Evolutionary conservation across 768 basidiomycete species (phyloP).

Genomic region (Pleurotus giganteus): DNA sequence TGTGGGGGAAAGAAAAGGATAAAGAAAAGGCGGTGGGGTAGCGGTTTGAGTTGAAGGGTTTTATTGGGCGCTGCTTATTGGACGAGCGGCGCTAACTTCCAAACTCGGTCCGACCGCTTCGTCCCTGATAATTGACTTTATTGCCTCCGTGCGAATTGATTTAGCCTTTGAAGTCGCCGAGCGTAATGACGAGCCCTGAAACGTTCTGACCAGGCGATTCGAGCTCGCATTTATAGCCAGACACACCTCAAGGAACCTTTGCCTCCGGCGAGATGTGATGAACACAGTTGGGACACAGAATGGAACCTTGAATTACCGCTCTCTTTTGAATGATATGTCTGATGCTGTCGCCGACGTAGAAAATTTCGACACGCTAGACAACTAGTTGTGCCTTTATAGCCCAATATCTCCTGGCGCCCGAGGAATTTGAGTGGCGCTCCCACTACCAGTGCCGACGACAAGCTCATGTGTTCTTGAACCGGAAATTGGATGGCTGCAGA

Average conservation of each 20-base stretch:
- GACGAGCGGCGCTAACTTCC: slow-evolving; percentile 9
- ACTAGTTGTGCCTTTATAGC: not conserved
- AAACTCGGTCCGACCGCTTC: not conserved
- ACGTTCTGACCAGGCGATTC: no score
- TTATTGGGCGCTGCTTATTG: slow-evolving; percentile 2
- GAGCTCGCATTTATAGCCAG: no score
- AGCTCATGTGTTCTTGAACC: no score
- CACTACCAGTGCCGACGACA: not conserved
- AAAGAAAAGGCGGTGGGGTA: not conserved
- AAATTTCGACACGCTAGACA: not conserved
- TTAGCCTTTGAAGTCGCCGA: no score
- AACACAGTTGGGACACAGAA: not conserved
- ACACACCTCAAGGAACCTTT: no score
- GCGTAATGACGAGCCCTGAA: no score
- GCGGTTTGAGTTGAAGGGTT: not conserved
- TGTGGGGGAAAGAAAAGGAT: not conserved
- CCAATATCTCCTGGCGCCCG: not conserved
- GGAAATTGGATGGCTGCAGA: no score
- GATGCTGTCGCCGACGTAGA: not conserved
- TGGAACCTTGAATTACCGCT: not conserved
- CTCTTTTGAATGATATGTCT: not conserved
- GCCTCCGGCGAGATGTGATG: no score
- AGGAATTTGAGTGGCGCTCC: not conserved
- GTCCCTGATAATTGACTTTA: not conserved
- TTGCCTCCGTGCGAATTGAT: not conserved